Conservation (phyloP, 2,329 filamentous ascomycete genomes). For the Alternaria sp. region DNA sequence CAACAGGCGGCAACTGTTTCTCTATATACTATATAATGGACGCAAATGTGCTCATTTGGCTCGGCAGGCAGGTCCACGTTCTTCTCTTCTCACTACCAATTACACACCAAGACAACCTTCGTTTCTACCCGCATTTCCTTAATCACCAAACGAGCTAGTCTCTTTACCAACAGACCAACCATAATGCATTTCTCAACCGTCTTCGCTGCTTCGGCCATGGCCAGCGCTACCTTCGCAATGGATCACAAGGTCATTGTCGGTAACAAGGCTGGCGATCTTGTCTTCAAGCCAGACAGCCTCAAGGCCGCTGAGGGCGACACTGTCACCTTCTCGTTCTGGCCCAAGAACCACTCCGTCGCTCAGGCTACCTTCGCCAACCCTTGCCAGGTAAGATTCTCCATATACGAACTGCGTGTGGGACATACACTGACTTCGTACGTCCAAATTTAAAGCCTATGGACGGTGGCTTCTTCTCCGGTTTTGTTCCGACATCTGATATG, state of each 20-base stretch:
- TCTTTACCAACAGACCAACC: slow-evolving; percentile 36
- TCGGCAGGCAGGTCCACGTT: slow-evolving; percentile 47
- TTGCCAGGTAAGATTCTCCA: slow-evolving; percentile 24
- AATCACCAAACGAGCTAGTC: slow-evolving; percentile 41
- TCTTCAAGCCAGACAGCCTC: slow-evolving; percentile 45
- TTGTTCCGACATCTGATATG: slow-evolving; percentile 36
- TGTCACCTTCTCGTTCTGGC: slow-evolving; percentile 49
- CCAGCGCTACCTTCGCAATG: slow-evolving; percentile 37
- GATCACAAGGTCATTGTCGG: slow-evolving; percentile 44
- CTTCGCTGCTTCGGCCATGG: slow-evolving; percentile 40
- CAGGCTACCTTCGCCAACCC: slow-evolving; percentile 44
- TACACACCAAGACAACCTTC: slow-evolving; percentile 33
- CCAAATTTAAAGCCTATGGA: slow-evolving; percentile 24
- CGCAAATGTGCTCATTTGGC: slow-evolving; percentile 41
- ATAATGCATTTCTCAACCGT: slow-evolving; percentile 49
- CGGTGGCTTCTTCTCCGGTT: slow-evolving; percentile 49
- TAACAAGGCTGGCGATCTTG: slow-evolving; percentile 31
- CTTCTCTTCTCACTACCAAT: slow-evolving; percentile 39
- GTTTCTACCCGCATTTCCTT: slow-evolving; percentile 21
- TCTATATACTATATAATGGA: slow-evolving; percentile 41
- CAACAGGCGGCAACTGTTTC: slow-evolving; percentile 33
- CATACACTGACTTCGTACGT: not conserved
- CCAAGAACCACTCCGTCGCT: slow-evolving; percentile 49
- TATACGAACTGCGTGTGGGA: not conserved
- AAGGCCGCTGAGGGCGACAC: slow-evolving; percentile 46